phyloP scores from a whole-genome alignment of 441 rosid genomes.

The Erodium chrysanthum region DNA sequence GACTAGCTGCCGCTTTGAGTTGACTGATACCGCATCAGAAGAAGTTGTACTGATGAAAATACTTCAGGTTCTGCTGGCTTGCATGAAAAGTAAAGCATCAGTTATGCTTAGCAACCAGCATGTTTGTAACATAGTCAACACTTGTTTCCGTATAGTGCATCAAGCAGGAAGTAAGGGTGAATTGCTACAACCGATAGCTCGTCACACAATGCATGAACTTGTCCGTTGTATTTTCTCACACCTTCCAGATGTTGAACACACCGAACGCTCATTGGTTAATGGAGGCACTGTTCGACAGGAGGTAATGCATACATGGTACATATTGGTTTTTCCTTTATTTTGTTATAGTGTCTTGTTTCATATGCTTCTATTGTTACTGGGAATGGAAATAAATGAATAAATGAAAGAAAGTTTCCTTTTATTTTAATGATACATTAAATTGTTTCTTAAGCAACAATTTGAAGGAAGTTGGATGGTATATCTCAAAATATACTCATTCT shows the following conservation, averaged over 20 bases:
- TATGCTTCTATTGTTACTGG: not conserved
- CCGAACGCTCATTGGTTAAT: constrained; percentile 39
- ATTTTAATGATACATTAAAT: too few species aligned
- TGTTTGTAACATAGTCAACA: constrained; percentile 72
- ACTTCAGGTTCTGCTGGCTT: constrained; percentile 91
- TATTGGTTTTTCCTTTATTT: not conserved
- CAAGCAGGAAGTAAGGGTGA: constrained; percentile 87
- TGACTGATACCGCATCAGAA: constrained; percentile 91
- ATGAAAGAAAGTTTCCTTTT: too few species aligned
- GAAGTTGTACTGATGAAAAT: constrained; percentile 96
- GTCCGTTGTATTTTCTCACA: constrained; percentile 77
- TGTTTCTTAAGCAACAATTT: not conserved
- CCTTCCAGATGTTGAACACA: constrained; percentile 52
- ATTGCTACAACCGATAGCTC: constrained; percentile 79
- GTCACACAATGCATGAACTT: constrained; percentile 92
- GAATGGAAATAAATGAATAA: too few species aligned
- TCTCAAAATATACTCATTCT: not conserved
- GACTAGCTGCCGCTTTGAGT: constrained; percentile 85
- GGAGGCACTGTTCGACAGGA: constrained; percentile 42
- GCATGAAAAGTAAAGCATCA: constrained; percentile 85
- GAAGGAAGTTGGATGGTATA: not conserved
- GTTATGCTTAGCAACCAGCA: constrained; percentile 67
- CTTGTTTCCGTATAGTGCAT: constrained; percentile 89
- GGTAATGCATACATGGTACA: constrained; percentile 46
- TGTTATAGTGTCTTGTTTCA: not conserved